Evolutionary conservation across 208 protist genomes (phyloP), one percentile per base, ranked within the genome.

Genomic region (Ichthyophonus hoferi): DNA sequence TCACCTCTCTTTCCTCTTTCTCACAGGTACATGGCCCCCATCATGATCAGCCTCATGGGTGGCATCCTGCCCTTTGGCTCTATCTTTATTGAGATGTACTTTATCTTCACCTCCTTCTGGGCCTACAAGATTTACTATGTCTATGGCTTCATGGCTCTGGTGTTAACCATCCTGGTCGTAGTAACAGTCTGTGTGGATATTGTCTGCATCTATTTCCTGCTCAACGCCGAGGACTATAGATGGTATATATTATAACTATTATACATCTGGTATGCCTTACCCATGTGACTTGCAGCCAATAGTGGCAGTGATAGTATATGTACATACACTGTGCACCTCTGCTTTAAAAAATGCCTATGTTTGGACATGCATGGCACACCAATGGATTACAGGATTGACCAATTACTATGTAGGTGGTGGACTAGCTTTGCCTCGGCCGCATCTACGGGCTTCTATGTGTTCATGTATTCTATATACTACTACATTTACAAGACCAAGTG

Each of bases 121-220:
- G 93, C 96, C n/a, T 98, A 98, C 93, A 98, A 98, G 88, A 93
- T 96, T 40, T 98, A 98, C 91, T 97, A 98, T 90, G 92, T 98
- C 0, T 98, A 98, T 90, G 96, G 96, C 1, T 98, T 98, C 92
- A 89, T 98, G 84, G 86, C 97, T 0, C 85, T 98, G 1, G 96
- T 98, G 1, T 96, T 95, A 90, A 1, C 94, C 34, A 96, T 98
- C 83, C 96, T 97, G 40, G 42, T 95, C n/a, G 89, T 97, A 7
- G 94, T 98, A 2, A 96, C 95, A 0, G 93, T 93, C 3, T 98
- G 96, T 87, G 94, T 97, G 0, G 93, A 95, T 0, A 92, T 98
- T 42, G 93, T 96, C 0, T 91, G 92, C 0, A 98, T 95, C 1
- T 99, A 98, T 93, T 94, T 98, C 42, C 87, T 98, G 34, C 93